Base-by-base conservation (phyloP, 768 basidiomycete genomes). In the Termitomyces sp. region DNA sequence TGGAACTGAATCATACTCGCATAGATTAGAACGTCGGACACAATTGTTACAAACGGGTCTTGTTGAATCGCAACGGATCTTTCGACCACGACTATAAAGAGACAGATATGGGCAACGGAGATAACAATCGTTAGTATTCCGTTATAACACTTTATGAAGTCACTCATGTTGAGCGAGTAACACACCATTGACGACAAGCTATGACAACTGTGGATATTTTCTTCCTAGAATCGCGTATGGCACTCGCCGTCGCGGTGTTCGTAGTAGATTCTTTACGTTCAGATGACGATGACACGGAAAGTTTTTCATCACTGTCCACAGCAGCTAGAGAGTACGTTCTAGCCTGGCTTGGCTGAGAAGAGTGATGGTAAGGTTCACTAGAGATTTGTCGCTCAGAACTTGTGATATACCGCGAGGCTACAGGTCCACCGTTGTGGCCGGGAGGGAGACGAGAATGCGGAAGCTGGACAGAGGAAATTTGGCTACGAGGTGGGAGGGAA, bases 51-150 rank as follows among this genome's bases (percentile, higher is more conserved):
- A 92, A 53, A 79, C 76, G 60, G 90, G 90, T 66, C 89, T 78
- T 32, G 83, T 87, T 54, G 89, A 91, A 69, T 91, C 90, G 75
- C 90, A 92, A 56, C 86, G 84, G 63, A 91, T 91, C 78, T 92
- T 92, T 68, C 90, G 82, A 58, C 83, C 80, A 61, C 89, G 90
- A 70, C 90, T 91, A 74, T 67, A 64, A 60, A 50, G 66, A 60
- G 61, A 64, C 56, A 60, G 61, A 66, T 56, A 69, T n/a, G 65
- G 67, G 65, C 56, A 63, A 70, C 64, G 59, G 66, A 62, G 63
- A 60, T 60, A 60, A 57, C 52, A 57, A 57, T 63, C 64, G 63
- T 73, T 56, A 72, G 68, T 63, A 66, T 68, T 66, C 58, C 67
- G 67, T 68, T 66, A 72, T 70, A 73, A 70, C 65, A 69, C 56